Percentiles rank a stretch among this genome's conserved stretches.
Evolutionary conservation across 352 stramenopile species (phyloP).

Genomic region (Phytopythium helicoides): DNA sequence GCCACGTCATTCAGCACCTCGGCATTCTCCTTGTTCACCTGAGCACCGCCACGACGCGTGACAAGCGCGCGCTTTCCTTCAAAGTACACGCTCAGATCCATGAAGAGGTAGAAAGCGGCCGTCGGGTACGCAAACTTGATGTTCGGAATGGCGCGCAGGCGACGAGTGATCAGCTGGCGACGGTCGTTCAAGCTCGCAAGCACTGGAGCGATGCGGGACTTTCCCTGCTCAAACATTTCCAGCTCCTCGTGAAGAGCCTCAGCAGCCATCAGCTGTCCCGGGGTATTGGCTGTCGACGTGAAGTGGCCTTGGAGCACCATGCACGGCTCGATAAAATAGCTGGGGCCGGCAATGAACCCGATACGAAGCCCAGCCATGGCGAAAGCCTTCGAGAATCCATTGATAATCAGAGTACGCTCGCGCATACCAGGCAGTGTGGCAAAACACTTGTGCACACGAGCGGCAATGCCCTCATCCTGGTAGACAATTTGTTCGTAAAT

Average conservation of each 20-base stretch:
- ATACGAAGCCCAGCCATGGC: conserved; percentile 96
- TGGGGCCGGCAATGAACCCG: conserved; percentile 87
- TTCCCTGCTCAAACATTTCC: conserved; percentile 47
- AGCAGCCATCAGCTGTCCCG: conserved; percentile 90
- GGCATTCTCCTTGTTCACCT: conserved; percentile 16
- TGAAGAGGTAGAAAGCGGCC: conserved; percentile 96
- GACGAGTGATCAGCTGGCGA: conserved; percentile 88
- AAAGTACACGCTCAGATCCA: conserved; percentile 87
- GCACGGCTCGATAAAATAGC: conserved; percentile 82
- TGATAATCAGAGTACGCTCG: conserved; percentile 91
- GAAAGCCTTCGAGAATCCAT: conserved; percentile 97
- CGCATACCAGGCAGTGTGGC: conserved; percentile 83
- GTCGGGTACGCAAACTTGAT: conserved; percentile 86
- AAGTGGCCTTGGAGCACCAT: conserved; percentile 95
- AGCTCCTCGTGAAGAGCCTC: conserved; percentile 88
- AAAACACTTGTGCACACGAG: conserved; percentile 66
- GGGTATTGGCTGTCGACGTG: conserved; percentile 92
- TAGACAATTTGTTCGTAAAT: conserved; percentile 97
- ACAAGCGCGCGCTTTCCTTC: conserved; percentile 42
- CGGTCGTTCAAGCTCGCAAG: conserved; percentile 73
- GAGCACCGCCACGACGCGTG: conserved; percentile 14
- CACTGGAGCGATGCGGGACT: conserved; percentile 52
- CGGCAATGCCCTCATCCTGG: conserved; percentile 59
- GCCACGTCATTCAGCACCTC: conserved; percentile 51
- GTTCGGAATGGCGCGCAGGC: conserved; percentile 82